A percentile compares a stretch with the other conserved stretches of the same genome.
phyloP scores from a whole-genome alignment of 2,329 filamentous ascomycete species.

The Raffaelea deltoideospora region DNA sequence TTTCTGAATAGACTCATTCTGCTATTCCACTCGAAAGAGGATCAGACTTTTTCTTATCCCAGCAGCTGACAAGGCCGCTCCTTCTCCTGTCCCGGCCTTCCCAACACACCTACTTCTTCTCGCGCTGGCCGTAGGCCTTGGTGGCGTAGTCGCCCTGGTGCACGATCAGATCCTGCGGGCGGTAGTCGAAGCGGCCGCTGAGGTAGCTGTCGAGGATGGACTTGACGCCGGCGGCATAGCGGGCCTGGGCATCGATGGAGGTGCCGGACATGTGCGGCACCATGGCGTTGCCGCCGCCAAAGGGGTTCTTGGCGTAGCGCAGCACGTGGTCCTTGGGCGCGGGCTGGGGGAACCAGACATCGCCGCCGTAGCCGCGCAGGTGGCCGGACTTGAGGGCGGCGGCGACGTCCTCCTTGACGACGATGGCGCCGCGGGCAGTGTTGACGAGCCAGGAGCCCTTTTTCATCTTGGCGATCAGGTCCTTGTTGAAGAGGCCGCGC shows the following conservation, averaged over 20 bases:
- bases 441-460: slow-evolving; percentile 94
- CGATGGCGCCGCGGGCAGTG: slow-evolving; percentile 95
- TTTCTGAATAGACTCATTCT: too few species aligned
- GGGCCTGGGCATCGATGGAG: slow-evolving; percentile 92
- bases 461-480: slow-evolving; percentile 97
- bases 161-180: slow-evolving; percentile 80
- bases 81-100: too few species aligned
- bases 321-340: slow-evolving; percentile 86
- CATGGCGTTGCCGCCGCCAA: slow-evolving; percentile 96
- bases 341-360: slow-evolving; percentile 96
- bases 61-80: too few species aligned
- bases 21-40: too few species aligned
- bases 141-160: slow-evolving; percentile 84
- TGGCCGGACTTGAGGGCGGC: slow-evolving; percentile 84
- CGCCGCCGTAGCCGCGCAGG: slow-evolving; percentile 75
- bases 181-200: slow-evolving; percentile 74
- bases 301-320: slow-evolving; percentile 84
- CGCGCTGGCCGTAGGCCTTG: slow-evolving; percentile 74
- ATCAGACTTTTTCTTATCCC: too few species aligned
- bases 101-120: slow-evolving; percentile 24
- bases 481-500: slow-evolving; percentile 93
- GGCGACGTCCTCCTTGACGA: slow-evolving; percentile 98
- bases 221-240: slow-evolving; percentile 81
- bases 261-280: slow-evolving; percentile 98
- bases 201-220: slow-evolving; percentile 85